Base-by-base conservation (phyloP, 2,329 filamentous ascomycete genomes). In the Mollisia scopiformis region DNA sequence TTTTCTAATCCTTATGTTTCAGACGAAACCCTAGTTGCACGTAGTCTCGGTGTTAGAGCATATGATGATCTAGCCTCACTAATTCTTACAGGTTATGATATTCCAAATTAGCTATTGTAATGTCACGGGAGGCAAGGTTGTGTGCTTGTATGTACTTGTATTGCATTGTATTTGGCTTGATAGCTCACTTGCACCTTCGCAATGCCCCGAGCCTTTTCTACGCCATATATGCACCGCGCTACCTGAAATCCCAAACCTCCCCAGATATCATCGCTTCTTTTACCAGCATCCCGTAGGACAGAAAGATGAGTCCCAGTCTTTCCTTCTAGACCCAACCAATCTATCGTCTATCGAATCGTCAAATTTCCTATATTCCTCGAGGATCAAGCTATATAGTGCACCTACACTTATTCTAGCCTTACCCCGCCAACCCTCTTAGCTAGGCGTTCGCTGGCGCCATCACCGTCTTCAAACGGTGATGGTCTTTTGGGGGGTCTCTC, bases 401-500 rank as follows among this genome's bases (percentile, higher is more conserved):
- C 33, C 58, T 28, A 30, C 49, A 58, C 59, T 68, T 67, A 73
- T 52, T 72, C 71, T 73, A 73, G 69, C 71, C 84, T 87, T 82
- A 86, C 83, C 78, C 83, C 82, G 82, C 83, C 83, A 84, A 87
- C 82, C 78, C 83, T 80, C 80, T 87, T 87, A 86, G 84, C 82
- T 81, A 87, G 82, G 56, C 74, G 75, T 61, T 77, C 72, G 66
- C 64, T 72, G 60, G 69, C 66, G 61, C 63, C 68, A 68, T 72
- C 71, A 59, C 63, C 66, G 61, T 68, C 67, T 58, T 66, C 66
- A 64, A 66, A 62, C 19, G 72, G 72, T 41, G 73, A 74, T 78
- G 79, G 77, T 74, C 86, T 90, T 84, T 95, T 96, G 78, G 88
- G 88, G 86, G 89, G 87, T 87, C 89, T 89, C 91, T 97, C 93